phyloP scores from a whole-genome alignment of 192 early-diverging fungal genomes.

The Glomus cerebriforme region DNA sequence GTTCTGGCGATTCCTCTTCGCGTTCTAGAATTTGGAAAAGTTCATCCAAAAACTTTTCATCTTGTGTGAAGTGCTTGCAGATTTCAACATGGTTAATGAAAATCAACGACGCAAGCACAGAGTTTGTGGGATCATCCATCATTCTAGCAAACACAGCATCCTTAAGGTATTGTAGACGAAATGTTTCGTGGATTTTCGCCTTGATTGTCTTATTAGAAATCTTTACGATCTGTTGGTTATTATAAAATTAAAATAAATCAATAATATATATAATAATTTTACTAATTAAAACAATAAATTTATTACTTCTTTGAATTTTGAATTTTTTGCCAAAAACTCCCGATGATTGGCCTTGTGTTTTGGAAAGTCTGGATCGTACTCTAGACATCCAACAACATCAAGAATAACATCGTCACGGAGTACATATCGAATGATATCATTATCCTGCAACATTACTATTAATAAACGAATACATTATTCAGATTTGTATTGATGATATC shows the following conservation, averaged over 20 bases:
- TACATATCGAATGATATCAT: conserved; percentile 70
- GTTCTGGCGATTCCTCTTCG: conserved; percentile 44
- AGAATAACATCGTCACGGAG: conserved; percentile 77
- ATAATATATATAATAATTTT: too few relatives aligned
- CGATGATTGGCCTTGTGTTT: conserved; percentile 74
- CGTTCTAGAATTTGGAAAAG: conserved; percentile 70
- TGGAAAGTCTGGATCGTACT: conserved; percentile 82
- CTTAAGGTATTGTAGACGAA: conserved; percentile 84
- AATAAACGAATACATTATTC: not conserved
- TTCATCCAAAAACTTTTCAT: conserved; percentile 66
- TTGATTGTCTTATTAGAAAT: conserved; percentile 70
- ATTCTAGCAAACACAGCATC: conserved; percentile 78
- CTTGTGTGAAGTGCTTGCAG: conserved; percentile 68
- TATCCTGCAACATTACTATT: conserved; percentile 79
- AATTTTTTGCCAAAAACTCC: conserved; percentile 61
- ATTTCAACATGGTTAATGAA: conserved; percentile 89
- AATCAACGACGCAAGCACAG: conserved; percentile 72
- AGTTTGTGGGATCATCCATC: conserved; percentile 76
- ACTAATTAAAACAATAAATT: not conserved
- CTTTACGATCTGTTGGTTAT: conserved; percentile 66
- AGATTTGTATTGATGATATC: not conserved
- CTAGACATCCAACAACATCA: conserved; percentile 77
- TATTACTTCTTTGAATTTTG: conserved; percentile 54
- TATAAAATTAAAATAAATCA: too few relatives aligned
- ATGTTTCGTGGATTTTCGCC: conserved; percentile 84